Evolutionary conservation across 2,329 filamentous ascomycete genomes (phyloP).

Genomic region (Aspergillus intermedius): DNA sequence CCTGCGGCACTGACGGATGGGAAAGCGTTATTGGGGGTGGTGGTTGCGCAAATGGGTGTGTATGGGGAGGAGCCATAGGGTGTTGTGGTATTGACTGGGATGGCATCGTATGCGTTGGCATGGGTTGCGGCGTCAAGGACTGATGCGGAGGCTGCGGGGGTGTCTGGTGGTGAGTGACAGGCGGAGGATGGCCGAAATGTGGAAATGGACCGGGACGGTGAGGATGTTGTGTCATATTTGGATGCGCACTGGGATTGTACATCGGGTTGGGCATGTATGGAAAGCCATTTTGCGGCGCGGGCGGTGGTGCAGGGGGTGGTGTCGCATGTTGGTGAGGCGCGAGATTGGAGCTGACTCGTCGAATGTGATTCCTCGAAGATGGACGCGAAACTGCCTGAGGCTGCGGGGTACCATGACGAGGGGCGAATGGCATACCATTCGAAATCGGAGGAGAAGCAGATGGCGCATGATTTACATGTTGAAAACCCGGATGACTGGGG

Average conservation of each 20-base stretch:
- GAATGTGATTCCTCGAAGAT: constrained; percentile 71
- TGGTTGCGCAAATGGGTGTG: constrained; percentile 23
- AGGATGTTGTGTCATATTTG: constrained; percentile 40
- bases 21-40: constrained; percentile 23
- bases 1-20: constrained; percentile 42
- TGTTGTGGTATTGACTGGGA: constrained; percentile 38
- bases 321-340: constrained; percentile 58
- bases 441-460: constrained; percentile 83
- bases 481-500: constrained; percentile 62
- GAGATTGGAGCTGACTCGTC: constrained; percentile 68
- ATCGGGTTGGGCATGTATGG: constrained; percentile 83
- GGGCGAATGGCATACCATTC: constrained; percentile 65
- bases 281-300: constrained; percentile 60
- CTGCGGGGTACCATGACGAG: constrained; percentile 74
- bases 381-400: constrained; percentile 69
- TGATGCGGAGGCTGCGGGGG: constrained; percentile 23
- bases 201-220: constrained; percentile 39
- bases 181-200: constrained; percentile 38
- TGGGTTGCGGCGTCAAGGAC: constrained; percentile 21
- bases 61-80: constrained; percentile 29
- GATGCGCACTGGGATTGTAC: constrained; percentile 62
- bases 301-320: constrained; percentile 47
- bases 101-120: constrained; percentile 20
- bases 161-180: constrained; percentile 23
- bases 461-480: constrained; percentile 76